Conservation (phyloP, 2,329 filamentous ascomycete species). For the Alternaria infectoria region DNA sequence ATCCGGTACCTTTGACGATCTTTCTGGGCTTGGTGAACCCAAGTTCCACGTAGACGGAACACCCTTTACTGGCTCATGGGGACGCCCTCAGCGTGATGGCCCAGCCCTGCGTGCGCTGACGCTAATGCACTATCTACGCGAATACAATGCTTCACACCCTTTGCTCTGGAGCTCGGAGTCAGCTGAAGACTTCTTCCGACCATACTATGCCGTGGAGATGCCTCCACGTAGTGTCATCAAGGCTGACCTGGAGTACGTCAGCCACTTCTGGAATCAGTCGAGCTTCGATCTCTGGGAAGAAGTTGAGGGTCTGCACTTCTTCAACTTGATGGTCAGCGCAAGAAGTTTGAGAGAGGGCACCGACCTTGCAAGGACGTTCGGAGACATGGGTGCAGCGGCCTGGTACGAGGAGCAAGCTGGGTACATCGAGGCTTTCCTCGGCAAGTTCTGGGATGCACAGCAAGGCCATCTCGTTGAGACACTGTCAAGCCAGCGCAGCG, state of each 20-base stretch:
- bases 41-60: slow-evolving; percentile 51
- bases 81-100: slow-evolving; percentile 53
- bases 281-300: slow-evolving; percentile 57
- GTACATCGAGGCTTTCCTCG: slow-evolving; percentile 41
- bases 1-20: slow-evolving; percentile 44
- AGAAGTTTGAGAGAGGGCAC: slow-evolving; percentile 46
- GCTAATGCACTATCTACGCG: slow-evolving; percentile 50
- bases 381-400: slow-evolving; percentile 45
- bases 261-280: slow-evolving; percentile 50
- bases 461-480: slow-evolving; percentile 49
- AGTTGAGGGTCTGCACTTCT: slow-evolving; percentile 52
- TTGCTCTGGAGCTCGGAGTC: slow-evolving; percentile 37
- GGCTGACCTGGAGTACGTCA: slow-evolving; percentile 54
- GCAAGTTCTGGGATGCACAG: slow-evolving; percentile 47
- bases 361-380: slow-evolving; percentile 42
- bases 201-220: slow-evolving; percentile 47
- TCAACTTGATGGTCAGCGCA: slow-evolving; percentile 48
- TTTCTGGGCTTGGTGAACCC: slow-evolving; percentile 52
- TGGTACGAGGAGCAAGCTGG: slow-evolving; percentile 49
- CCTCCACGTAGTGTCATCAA: slow-evolving; percentile 51
- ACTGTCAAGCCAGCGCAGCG: slow-evolving; percentile 39
- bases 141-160: slow-evolving; percentile 51
- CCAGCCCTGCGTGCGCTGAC: slow-evolving; percentile 53
- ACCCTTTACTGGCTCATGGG: slow-evolving; percentile 49
- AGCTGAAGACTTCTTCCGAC: slow-evolving; percentile 39